Evolutionary conservation across 2,329 filamentous ascomycete genomes (phyloP).

Genomic region (Cladosporium sphaerospermum): DNA sequence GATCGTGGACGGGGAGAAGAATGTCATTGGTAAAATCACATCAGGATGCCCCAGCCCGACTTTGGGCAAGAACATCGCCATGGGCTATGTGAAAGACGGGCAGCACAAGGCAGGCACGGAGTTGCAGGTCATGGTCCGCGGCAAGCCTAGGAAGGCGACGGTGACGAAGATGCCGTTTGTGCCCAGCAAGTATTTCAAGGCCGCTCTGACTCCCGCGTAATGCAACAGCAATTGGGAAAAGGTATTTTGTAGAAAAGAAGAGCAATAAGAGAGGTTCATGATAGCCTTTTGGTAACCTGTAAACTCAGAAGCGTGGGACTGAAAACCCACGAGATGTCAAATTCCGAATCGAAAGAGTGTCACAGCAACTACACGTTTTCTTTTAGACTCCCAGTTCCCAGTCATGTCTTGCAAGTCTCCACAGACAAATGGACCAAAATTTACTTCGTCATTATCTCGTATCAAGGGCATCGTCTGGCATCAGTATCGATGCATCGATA

Average conservation of each 20-base stretch:
- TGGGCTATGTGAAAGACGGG: conserved; percentile 83
- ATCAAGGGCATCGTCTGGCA: no score
- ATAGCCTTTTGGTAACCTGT: no score
- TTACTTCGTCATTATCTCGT: no score
- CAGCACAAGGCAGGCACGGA: conserved; percentile 80
- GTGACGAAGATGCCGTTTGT: conserved; percentile 90
- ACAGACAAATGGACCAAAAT: no score
- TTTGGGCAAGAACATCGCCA: conserved; percentile 84
- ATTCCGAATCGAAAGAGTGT: no score
- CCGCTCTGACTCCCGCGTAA: conserved; percentile 14
- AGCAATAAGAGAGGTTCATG: neutral
- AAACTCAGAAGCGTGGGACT: no score
- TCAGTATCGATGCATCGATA: no score
- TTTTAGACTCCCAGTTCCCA: no score
- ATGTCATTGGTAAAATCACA: conserved; percentile 73
- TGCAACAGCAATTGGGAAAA: neutral
- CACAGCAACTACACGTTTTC: no score
- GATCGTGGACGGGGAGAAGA: conserved; percentile 59
- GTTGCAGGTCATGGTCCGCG: conserved; percentile 69
- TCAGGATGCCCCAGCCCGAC: conserved; percentile 86
- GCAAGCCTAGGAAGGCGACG: conserved; percentile 65
- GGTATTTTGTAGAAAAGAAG: neutral
- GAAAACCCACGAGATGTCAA: no score
- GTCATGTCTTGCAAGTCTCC: no score
- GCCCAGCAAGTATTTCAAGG: conserved; percentile 66